Conservation (phyloP, 768 basidiomycete genomes). For the Hericium coralloides region DNA sequence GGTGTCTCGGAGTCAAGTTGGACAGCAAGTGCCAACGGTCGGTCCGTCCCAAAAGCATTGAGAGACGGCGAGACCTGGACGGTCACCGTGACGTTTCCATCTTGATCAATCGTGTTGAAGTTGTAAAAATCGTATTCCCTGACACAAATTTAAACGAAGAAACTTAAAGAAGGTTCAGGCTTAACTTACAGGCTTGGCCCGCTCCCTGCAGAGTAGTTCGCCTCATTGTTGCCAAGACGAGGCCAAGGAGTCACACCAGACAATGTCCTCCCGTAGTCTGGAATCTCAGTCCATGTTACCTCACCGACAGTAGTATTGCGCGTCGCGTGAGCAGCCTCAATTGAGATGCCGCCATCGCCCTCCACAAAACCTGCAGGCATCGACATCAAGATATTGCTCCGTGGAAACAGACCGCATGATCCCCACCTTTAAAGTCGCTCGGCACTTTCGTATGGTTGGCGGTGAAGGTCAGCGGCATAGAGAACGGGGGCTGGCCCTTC, state of each 20-base stretch:
- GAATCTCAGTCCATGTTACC: conserved; percentile 50
- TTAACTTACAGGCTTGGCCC: conserved; percentile 48
- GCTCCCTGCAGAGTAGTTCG: conserved; percentile 50
- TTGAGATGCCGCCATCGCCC: conserved; percentile 51
- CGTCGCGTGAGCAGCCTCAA: conserved; percentile 55
- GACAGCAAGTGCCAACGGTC: conserved; percentile 43
- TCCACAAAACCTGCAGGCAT: conserved; percentile 44
- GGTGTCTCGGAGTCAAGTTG: conserved; percentile 36
- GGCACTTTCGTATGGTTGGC: conserved; percentile 28
- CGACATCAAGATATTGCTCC: background rate
- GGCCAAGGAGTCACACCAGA: conserved; percentile 57
- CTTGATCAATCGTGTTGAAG: conserved; percentile 5
- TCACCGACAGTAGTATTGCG: conserved; percentile 39
- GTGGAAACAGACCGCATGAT: too few relatives aligned
- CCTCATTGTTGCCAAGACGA: conserved; percentile 35
- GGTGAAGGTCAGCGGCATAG: conserved; percentile 18
- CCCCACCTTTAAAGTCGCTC: conserved; percentile 39
- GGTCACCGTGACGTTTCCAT: conserved; percentile 31
- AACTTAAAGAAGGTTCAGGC: background rate
- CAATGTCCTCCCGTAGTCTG: conserved; percentile 49
- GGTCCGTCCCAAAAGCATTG: conserved; percentile 41
- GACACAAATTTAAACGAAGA: background rate
- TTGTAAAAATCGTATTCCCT: background rate
- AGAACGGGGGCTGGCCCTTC: conserved; percentile 27
- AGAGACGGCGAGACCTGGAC: conserved; percentile 43